phyloP scores from a whole-genome alignment of 257 asterid genomes.

The Leptodermis oblonga region DNA sequence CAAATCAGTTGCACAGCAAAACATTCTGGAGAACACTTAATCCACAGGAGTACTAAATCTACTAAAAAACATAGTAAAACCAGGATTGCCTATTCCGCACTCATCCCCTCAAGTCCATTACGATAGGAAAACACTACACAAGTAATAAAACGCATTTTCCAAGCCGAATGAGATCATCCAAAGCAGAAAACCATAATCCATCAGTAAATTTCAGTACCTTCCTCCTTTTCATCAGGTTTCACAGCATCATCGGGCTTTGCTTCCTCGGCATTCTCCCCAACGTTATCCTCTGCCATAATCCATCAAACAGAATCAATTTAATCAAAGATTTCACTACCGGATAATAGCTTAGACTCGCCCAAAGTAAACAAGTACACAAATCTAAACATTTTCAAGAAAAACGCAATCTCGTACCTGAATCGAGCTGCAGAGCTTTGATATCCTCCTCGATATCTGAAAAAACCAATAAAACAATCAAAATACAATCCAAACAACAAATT shows the following conservation, averaged over 20 bases:
- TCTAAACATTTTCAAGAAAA: not conserved
- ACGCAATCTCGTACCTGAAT: constrained; percentile 46
- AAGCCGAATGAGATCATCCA: no score
- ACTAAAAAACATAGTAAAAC: not conserved
- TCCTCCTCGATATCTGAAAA: constrained; percentile 76
- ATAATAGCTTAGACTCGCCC: not conserved
- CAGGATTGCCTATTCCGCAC: not conserved
- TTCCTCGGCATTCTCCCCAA: constrained; percentile 25
- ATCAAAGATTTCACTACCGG: not conserved
- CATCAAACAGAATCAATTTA: not conserved
- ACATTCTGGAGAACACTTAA: no score
- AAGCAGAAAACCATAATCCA: not conserved
- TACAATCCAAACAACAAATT: not conserved
- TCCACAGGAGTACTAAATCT: not conserved
- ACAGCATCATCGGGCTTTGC: constrained; percentile 29
- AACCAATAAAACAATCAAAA: not conserved
- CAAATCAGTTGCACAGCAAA: no score
- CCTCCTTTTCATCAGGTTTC: constrained; percentile 25
- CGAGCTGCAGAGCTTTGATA: constrained; percentile 85
- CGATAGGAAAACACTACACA: not conserved
- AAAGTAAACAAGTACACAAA: not conserved
- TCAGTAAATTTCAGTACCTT: constrained; percentile 20
- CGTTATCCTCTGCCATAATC: constrained; percentile 26
- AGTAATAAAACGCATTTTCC: not conserved
- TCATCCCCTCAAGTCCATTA: not conserved